Conservation (phyloP, 1,139 yeast genomes). For the Suhomyces panamericanus region DNA sequence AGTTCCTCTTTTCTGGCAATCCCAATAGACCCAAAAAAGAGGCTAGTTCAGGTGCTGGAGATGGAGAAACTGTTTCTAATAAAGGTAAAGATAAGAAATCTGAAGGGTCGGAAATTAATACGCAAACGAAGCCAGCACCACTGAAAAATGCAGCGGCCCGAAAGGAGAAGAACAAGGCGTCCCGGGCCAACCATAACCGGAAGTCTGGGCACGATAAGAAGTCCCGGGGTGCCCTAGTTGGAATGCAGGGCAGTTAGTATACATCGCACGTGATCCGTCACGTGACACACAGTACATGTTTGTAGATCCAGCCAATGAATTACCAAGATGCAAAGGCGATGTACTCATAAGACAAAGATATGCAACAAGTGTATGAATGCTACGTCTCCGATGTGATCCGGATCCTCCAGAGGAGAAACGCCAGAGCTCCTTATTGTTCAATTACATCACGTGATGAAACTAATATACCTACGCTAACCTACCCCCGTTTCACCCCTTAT, state of each 20-base stretch:
- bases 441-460: neutral
- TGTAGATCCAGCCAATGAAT: neutral
- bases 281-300: neutral
- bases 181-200: slow-evolving; percentile 62
- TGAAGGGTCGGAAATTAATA: neutral
- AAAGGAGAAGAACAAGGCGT: slow-evolving; percentile 58
- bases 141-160: slow-evolving; percentile 29
- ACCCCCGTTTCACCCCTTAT: no score
- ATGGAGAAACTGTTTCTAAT: neutral
- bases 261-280: neutral
- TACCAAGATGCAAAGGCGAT: no score
- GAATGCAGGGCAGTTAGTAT: slow-evolving; percentile 18
- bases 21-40: slow-evolving; percentile 22
- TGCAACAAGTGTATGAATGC: no score
- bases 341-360: no score
- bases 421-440: no score
- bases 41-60: neutral
- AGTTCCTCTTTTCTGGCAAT: slow-evolving; percentile 50
- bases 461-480: no score
- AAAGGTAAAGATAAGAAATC: neutral
- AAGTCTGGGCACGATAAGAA: slow-evolving; percentile 63
- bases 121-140: neutral
- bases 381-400: no score
- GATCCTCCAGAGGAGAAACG: no score
- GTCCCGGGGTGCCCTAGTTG: slow-evolving; percentile 20